Conservation (phyloP, 108 stramenopile genomes). For the Skeletonema potamos region DNA sequence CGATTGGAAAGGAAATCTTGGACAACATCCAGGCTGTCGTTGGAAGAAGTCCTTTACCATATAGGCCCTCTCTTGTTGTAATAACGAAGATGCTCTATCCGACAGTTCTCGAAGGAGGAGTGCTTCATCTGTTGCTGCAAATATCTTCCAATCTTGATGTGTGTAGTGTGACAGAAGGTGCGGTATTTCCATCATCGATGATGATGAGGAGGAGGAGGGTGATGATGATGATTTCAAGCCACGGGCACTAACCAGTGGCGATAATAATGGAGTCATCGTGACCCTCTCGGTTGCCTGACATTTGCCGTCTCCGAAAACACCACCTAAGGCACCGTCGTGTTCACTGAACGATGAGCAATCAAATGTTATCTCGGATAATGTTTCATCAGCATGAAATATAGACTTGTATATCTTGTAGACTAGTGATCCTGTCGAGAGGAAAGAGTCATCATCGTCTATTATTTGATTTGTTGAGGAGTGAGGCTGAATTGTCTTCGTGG, state of each 20-base stretch:
- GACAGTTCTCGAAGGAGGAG: not conserved
- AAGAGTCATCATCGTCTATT: not conserved
- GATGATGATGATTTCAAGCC: not conserved
- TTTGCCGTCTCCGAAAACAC: not conserved
- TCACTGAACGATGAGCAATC: not conserved
- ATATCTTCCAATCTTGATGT: not conserved
- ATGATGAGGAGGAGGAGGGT: not conserved
- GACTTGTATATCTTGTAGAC: not conserved
- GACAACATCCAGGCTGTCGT: not conserved
- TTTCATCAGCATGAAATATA: not conserved
- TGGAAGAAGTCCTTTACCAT: not conserved
- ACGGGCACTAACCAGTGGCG: not conserved
- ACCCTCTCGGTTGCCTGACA: not conserved
- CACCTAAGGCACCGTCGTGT: not conserved
- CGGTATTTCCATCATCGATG: not conserved
- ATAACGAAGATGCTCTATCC: not conserved
- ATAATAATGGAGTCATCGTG: too few relatives aligned
- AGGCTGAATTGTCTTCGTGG: too few relatives aligned
- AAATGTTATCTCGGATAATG: not conserved
- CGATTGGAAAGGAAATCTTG: not conserved
- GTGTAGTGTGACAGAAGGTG: not conserved
- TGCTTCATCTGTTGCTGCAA: not conserved
- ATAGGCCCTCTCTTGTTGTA: not conserved
- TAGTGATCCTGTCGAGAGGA: not conserved
- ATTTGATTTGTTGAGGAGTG: too few relatives aligned